Evolutionary conservation across 2,329 filamentous ascomycete species (phyloP), one percentile per base, ranked within the genome.

Genomic region (Monosporascus sp.): DNA sequence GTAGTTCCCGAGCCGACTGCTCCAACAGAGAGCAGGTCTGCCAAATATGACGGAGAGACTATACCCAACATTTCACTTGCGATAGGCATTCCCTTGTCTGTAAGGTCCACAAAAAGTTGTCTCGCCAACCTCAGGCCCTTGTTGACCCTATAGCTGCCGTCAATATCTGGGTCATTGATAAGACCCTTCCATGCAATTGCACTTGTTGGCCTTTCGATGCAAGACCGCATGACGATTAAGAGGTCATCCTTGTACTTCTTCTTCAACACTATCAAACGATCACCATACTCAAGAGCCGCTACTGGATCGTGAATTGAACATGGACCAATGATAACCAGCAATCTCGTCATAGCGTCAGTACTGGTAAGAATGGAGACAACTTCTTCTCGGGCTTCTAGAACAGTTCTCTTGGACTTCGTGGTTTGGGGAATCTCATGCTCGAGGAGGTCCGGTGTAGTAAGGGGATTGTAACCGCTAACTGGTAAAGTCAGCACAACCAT

Each of bases 81-180:
- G 65, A 99, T 86, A 31, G 94, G 94, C 89, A 99, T 96, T 67
- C 94, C 94, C 76, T 86, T 88, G 70, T 84, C 79, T 0, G 93
- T 97, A 63, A 99, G 78, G 70, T 97, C 91, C 58, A 95, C 87
- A 73, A 97, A 97, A 69, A 99, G 81, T 73, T 97, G 87, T 62
- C 94, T 83, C 52, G 91, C 89, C 52, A 91, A 78, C 49, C 89
- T 85, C 66, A 99, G 75, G 22, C 94, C 94, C 80, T 97, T 97
- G 81, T 97, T 97, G 77, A 99, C 97, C 76, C 96, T 86, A 87
- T 96, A 97, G 73, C 88, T 94, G 72, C 96, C 93, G 73, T 97
- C 92, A 68, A 97, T 96, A 68, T 97, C 93, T 2, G 94, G 94
- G 74, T 99, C 94, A 71, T 99, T 97, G 78, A 97, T 96, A 64